A percentile compares a stretch with the other conserved stretches of the same genome.
Conservation (phyloP, 208 protist genomes). For the Leishmania braziliensis region DNA sequence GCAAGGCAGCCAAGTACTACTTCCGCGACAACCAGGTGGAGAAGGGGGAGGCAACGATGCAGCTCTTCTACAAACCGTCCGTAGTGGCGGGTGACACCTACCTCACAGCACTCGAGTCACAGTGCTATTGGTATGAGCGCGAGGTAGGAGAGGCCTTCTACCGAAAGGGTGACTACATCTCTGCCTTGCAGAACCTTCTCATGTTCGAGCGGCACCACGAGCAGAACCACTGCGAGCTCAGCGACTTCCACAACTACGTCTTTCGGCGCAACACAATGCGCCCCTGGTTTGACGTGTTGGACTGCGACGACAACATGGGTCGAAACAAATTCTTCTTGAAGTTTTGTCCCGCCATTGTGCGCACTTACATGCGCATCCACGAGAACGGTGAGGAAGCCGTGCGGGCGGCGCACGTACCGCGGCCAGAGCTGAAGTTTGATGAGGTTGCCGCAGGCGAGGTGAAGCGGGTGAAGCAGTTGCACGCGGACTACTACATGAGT, state of each 20-base stretch:
- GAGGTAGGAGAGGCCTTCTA: conserved; percentile 90
- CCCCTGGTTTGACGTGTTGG: conserved; percentile 94
- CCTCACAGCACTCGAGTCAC: conserved; percentile 91
- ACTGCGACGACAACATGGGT: conserved; percentile 71
- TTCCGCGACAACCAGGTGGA: conserved; percentile 85
- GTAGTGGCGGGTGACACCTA: conserved; percentile 63
- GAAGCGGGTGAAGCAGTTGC: conserved; percentile 63
- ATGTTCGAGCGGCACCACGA: conserved; percentile 93
- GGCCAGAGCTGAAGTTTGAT: conserved; percentile 54
- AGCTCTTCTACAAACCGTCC: conserved; percentile 88
- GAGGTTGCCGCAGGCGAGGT: conserved; percentile 49
- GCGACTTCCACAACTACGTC: conserved; percentile 98
- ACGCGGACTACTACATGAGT: conserved; percentile 59
- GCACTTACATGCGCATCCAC: conserved; percentile 77
- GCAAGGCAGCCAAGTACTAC: conserved; percentile 93
- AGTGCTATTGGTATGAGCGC: conserved; percentile 97
- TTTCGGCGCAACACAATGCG: conserved; percentile 95
- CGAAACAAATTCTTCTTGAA: conserved; percentile 81
- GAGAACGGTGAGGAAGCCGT: conserved; percentile 74
- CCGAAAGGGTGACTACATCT: conserved; percentile 80
- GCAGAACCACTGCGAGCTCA: conserved; percentile 94
- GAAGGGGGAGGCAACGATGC: conserved; percentile 86
- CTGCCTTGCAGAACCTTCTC: conserved; percentile 91
- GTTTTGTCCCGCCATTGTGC: conserved; percentile 71
- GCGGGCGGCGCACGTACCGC: conserved; percentile 67